Conservation (phyloP, 257 asterid genomes). For the Jacaranda mimosifolia region DNA sequence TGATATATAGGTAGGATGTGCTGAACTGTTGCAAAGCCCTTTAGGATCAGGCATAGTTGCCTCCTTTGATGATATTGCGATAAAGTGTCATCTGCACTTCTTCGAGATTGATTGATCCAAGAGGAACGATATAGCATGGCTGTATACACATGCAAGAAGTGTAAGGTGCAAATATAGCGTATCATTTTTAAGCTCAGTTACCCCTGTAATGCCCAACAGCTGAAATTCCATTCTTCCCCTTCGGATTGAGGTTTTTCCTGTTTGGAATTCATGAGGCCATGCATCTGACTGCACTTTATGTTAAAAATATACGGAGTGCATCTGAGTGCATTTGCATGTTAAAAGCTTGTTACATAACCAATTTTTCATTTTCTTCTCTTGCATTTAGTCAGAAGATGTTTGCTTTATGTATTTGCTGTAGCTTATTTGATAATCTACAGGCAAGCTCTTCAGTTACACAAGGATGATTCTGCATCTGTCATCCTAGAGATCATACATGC, state of each 20-base stretch:
- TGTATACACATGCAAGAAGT: conserved; percentile 96
- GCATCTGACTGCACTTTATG: no score
- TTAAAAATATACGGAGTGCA: no score
- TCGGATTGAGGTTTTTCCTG: conserved; percentile 94
- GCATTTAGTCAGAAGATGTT: conserved; percentile 29
- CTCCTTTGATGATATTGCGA: conserved; percentile 95
- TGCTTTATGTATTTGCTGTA: conserved; percentile 33
- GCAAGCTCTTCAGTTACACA: conserved; percentile 94
- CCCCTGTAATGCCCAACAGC: conserved; percentile 12
- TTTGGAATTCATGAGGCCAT: conserved; percentile 98
- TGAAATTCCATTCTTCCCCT: conserved; percentile 36
- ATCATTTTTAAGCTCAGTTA: conserved; percentile 7
- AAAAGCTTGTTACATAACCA: conserved; percentile 23
- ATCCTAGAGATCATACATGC: conserved; percentile 94
- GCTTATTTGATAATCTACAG: conserved; percentile 55
- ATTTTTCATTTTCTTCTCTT: conserved; percentile 30
- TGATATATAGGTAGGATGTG: conserved; percentile 91
- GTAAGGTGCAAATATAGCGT: conserved; percentile 70
- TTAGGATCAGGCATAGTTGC: conserved; percentile 97
- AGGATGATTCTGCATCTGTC: conserved; percentile 81
- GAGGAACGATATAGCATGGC: conserved; percentile 99
- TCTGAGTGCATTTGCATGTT: neutral
- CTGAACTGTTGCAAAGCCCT: conserved; percentile 95
- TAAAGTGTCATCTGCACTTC: conserved; percentile 84
- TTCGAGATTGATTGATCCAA: conserved; percentile 85